Evolutionary conservation across 2,329 filamentous ascomycete species (phyloP).

Genomic region (Fusarium protoensiforme): DNA sequence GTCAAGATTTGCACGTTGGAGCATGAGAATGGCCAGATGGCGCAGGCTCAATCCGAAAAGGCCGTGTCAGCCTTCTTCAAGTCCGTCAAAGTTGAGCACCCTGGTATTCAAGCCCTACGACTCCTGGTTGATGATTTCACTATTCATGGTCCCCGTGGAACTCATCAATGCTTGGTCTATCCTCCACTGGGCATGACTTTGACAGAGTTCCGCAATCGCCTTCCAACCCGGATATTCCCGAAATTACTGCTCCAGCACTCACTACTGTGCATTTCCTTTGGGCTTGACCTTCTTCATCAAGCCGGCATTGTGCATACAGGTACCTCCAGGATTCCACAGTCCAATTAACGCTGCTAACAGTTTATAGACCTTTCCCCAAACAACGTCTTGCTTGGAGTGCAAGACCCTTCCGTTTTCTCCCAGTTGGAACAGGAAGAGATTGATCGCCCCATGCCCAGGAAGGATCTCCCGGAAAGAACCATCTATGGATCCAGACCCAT

Average conservation of each 20-base stretch:
- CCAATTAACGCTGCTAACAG: too few relatives aligned
- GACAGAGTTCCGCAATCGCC: neutral
- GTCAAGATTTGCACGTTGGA: neutral
- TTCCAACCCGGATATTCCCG: neutral
- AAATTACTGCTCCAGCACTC: neutral
- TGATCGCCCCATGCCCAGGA: neutral
- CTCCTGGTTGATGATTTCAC: neutral
- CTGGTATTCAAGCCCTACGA: neutral
- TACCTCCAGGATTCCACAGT: neutral
- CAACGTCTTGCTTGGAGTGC: neutral
- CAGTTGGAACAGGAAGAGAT: neutral
- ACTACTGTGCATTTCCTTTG: too few relatives aligned
- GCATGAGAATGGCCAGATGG: neutral
- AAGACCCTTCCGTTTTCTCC: neutral
- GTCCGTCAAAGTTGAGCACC: neutral
- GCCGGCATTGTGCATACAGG: neutral
- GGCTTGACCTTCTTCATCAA: neutral
- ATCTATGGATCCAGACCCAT: neutral
- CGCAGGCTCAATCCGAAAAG: neutral
- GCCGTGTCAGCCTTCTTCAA: neutral
- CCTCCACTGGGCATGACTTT: neutral
- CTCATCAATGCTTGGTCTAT: neutral
- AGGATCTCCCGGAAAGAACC: neutral
- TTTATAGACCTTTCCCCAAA: neutral
- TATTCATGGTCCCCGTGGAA: neutral